Evolutionary conservation across 2,329 filamentous ascomycete genomes (phyloP), one percentile per base, ranked within the genome.

Genomic region (Stemphylium vesicarium): DNA sequence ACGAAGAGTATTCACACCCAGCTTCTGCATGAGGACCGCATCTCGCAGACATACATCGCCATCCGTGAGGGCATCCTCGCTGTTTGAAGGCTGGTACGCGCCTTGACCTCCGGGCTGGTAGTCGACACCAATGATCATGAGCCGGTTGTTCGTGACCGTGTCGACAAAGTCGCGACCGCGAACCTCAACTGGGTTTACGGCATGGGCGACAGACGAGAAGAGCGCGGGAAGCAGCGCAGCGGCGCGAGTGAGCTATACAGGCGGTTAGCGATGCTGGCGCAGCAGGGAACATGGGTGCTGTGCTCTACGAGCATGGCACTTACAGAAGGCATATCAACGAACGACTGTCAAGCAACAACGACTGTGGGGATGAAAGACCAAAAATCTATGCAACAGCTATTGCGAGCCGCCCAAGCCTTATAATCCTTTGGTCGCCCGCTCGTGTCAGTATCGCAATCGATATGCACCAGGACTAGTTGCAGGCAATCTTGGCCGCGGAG

Each of bases 1-100:
- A 55, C 86, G 84, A 63, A 88, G 85, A 8, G 85, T 86, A 74
- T 88, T 88, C 40, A 67, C 82, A 71, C 85, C 86, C 45, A 88
- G 75, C 56, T 79, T 75, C 75, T 88, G 86, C 78, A 88, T 84
- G 40, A 88, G 76, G 18, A 83, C 82, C 15, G 85, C 85, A 78
- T 88, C 85, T 48, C 86, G 82, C 60, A 87, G 71, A 68, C 86
- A 88, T 20, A 80, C 75, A 11, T 80, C 79, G n/a, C 75, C 78
- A 65, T 88, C 79, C 67, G 79, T 85, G 55, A 88, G 75, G 29
- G 85, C 82, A 68, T 88, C 86, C 35, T 74, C 55, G 35, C 76
- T 75, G 26, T 74, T 71, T 13, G 77, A 73, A 10, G 79, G 78
- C 57, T 81, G 80, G 75, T 86, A 87, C 51, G 79, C 84, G 48